Conservation (phyloP, 2,329 filamentous ascomycete genomes). For the Pestalotiopsis sp. region DNA sequence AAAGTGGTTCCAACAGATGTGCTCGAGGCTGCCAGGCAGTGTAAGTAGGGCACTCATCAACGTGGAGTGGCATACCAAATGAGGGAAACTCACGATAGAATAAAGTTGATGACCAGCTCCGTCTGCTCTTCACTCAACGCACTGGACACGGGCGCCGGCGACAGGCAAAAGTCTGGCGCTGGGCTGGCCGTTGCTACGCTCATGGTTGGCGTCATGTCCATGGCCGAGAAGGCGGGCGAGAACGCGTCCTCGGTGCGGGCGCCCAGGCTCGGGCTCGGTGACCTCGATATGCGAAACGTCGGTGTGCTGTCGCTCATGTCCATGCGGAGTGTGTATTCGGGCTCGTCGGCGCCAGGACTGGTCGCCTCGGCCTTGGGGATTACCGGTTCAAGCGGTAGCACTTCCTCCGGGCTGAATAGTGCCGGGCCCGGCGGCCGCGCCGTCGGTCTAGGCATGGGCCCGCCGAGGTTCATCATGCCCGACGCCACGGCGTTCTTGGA, state of each 20-base stretch:
- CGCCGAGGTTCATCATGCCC: constrained; percentile 1
- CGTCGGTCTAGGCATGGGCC: neutral
- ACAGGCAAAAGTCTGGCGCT: neutral
- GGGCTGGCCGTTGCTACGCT: neutral
- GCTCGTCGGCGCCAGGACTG: constrained; percentile 6
- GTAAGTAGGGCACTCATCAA: neutral
- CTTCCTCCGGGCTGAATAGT: neutral
- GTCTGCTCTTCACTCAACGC: constrained; percentile 36
- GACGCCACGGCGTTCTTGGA: constrained; percentile 22
- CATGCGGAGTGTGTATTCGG: constrained; percentile 35
- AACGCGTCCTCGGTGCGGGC: neutral
- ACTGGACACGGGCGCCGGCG: constrained; percentile 31
- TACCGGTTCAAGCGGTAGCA: neutral
- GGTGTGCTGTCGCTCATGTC: constrained; percentile 44
- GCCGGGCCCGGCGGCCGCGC: neutral
- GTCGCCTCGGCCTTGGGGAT: neutral
- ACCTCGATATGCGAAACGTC: constrained; percentile 41
- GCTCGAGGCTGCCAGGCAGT: constrained; percentile 44
- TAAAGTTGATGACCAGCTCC: constrained; percentile 53
- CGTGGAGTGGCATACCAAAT: neutral
- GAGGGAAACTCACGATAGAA: constrained; percentile 47
- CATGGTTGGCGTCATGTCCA: neutral
- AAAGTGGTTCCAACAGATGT: constrained; percentile 40
- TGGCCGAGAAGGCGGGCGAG: neutral
- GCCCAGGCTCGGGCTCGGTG: constrained; percentile 16